phyloP scores from a whole-genome alignment of 148 eudicot species.

The Rhododendron simsii region DNA sequence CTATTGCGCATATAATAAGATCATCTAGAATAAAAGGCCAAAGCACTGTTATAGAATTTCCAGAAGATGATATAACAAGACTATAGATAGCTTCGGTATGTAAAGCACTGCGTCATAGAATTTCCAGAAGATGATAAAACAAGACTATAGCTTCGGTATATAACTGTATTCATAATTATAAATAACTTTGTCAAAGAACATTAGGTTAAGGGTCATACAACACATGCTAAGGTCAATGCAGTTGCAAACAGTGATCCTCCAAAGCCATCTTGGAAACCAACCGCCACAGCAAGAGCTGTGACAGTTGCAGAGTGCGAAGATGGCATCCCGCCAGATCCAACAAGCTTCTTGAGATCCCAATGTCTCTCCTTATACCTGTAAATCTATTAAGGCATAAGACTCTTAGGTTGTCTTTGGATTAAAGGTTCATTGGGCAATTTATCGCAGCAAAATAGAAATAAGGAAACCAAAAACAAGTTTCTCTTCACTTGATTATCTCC shows the following conservation, averaged over 20 bases:
- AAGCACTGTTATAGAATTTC: not conserved
- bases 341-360: constrained; percentile 79
- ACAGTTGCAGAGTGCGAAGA: constrained; percentile 98
- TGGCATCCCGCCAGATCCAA: constrained; percentile 99
- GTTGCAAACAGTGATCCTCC: constrained; percentile 79
- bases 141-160: not conserved
- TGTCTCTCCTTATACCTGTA: constrained; percentile 87
- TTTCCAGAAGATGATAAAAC: not conserved
- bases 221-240: constrained; percentile 66
- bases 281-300: constrained; percentile 71
- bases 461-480: not conserved
- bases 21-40: not conserved
- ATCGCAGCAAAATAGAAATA: not conserved
- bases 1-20: not conserved
- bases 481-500: not conserved
- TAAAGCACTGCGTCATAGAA: not conserved
- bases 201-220: constrained; percentile 56
- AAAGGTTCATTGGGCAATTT: not conserved
- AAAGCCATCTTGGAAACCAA: constrained; percentile 76
- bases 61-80: not conserved
- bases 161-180: not conserved
- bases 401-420: constrained; percentile 16
- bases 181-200: not conserved
- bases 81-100: not conserved
- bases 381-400: constrained; percentile 41